Conservation (phyloP, 768 basidiomycete genomes). For the Suillus hirtellus region DNA sequence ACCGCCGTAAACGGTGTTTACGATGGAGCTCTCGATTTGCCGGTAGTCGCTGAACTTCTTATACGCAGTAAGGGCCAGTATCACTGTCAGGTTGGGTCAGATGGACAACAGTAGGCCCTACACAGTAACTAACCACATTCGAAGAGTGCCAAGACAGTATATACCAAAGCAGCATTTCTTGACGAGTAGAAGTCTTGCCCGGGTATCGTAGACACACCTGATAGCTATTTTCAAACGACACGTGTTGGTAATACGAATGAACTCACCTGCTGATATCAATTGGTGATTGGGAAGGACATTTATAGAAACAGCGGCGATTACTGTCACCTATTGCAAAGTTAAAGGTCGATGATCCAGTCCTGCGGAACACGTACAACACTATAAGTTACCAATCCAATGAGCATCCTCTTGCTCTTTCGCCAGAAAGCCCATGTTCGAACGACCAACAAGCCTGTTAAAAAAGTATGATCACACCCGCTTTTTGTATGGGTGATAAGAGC, state of each 20-base stretch:
- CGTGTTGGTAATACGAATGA: neutral
- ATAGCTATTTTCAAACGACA: neutral
- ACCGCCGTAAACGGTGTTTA: constrained; percentile 18
- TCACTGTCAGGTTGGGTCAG: neutral
- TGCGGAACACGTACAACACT: constrained; percentile 8
- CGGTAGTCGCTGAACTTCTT: constrained; percentile 9
- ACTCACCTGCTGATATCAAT: constrained; percentile 13
- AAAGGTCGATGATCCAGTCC: neutral
- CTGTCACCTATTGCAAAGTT: constrained; percentile 9
- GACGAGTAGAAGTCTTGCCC: neutral
- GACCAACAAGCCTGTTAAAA: constrained; percentile 18
- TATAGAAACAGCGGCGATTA: constrained; percentile 12
- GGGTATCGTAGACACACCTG: neutral
- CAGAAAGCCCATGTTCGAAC: constrained; percentile 25
- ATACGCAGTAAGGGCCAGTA: constrained; percentile 6
- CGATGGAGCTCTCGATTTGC: constrained; percentile 8
- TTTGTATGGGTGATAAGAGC: neutral
- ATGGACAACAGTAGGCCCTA: neutral
- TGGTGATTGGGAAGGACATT: constrained; percentile 5
- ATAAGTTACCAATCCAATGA: constrained; percentile 18
- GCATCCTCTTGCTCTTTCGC: constrained; percentile 15
- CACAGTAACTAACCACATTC: neutral
- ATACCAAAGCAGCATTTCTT: constrained; percentile 3
- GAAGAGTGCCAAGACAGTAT: neutral
- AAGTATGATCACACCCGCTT: neutral